Percentiles rank a stretch among this genome's conserved stretches.
These are phyloP conservation scores for Hyphopichia burtonii DNA, from an alignment of 1,139 yeast genomes.

Conservation along the genomic window DNA sequence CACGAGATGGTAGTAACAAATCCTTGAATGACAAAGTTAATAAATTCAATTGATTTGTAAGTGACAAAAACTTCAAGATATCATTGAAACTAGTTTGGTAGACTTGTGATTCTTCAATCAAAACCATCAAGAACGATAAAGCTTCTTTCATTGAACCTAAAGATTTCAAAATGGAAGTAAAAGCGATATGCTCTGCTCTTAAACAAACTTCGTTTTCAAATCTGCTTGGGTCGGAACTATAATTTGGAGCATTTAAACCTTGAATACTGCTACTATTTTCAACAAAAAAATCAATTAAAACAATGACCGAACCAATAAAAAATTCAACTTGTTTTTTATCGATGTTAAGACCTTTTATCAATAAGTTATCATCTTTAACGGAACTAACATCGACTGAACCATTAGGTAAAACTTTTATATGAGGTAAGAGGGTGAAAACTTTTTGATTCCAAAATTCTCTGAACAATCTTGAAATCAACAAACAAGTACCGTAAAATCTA, in stretches of 20 bases:
- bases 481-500: conserved; percentile 86
- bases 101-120: conserved; percentile 70
- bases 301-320: conserved; percentile 64
- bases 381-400: conserved; percentile 42
- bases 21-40: conserved; percentile 69
- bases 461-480: conserved; percentile 74
- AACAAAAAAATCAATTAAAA: conserved; percentile 56
- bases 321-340: conserved; percentile 60
- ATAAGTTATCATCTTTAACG: conserved; percentile 46
- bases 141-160: conserved; percentile 85
- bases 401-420: conserved; percentile 39
- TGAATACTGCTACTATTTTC: conserved; percentile 63
- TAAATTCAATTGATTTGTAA: conserved; percentile 66
- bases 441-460: conserved; percentile 75
- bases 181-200: conserved; percentile 91
- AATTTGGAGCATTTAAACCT: conserved; percentile 54
- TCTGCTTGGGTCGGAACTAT: conserved; percentile 47
- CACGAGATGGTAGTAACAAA: conserved; percentile 65
- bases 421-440: conserved; percentile 54
- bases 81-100: conserved; percentile 50
- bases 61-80: conserved; percentile 66
- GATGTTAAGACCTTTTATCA: conserved; percentile 47
- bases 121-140: conserved; percentile 76
- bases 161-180: conserved; percentile 73
- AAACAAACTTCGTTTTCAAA: conserved; percentile 65